Evolutionary conservation across 177 flowering plant species (phyloP), one percentile per base, ranked within the genome.

Genomic region (Vitis hybrid): DNA sequence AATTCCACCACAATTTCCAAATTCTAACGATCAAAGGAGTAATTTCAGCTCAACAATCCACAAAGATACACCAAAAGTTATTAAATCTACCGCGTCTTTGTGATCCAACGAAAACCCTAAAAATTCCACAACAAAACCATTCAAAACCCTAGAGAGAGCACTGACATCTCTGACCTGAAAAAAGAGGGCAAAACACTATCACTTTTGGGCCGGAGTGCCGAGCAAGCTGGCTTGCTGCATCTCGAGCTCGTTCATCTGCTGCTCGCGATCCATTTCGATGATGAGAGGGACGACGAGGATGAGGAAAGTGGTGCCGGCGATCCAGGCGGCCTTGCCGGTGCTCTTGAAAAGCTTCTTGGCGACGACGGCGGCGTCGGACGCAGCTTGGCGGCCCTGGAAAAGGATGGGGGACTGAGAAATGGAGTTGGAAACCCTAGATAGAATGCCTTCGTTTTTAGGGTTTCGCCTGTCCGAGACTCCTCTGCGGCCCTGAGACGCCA

Each of bases 261-360:
- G 82, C 66, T 93, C 98, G 17, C 96, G 90, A 68, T 91, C 97
- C 90, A 91, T 88, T 80, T 76, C 93, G 72, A 91, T 86, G 65
- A 93, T 83, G 62, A 93, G 79, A 2, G 97, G 97, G 12, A 91
- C 89, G 10, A 80, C 87, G 38, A 91, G 81, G 58, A 93, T 71
- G 49, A 93, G 71, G 57, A 88, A 82, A 13, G 90, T 84, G 3
- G 96, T 91, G 9, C 93, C 92, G 51, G 84, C 86, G 50, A 85
- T 79, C 98, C 96, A 92, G 11, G 94, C 92, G 3, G 98, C 95
- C 62, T 82, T 93, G 15, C 96, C 97, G 20, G 97, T 93, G 82
- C 95, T 91, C 59, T 69, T 79, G 14, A 84, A 71, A 38, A 93
- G 90, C 80, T 84, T 87, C 72, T 81, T 84, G 55, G 87, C 59